These are phyloP conservation scores for Flaveria linearis DNA, from an alignment of 129 eudicot genomes.

Conservation along the genomic window DNA sequence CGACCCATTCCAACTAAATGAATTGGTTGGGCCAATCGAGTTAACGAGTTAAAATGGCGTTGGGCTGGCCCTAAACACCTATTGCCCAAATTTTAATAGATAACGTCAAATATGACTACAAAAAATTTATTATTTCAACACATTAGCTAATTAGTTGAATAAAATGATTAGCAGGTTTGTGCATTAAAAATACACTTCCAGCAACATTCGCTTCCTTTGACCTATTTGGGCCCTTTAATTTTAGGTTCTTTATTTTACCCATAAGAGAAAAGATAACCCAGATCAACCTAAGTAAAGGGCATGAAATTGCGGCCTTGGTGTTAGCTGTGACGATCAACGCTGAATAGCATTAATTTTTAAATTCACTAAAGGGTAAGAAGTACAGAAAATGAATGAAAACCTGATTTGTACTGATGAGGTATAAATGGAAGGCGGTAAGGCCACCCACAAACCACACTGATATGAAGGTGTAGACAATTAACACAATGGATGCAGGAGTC, in stretches of 20 bases:
- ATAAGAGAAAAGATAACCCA: neutral
- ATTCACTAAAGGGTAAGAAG: neutral
- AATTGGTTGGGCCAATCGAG: neutral
- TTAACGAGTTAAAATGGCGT: neutral
- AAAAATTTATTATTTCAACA: neutral
- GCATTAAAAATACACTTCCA: neutral
- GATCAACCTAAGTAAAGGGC: conserved; percentile 6
- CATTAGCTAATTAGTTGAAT: neutral
- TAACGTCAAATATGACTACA: neutral
- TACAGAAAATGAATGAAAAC: conserved; percentile 35
- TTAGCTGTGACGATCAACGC: conserved; percentile 4
- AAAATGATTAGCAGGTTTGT: conserved; percentile 1
- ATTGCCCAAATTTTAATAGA: neutral
- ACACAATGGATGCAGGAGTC: conserved; percentile 92
- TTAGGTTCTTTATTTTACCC: neutral
- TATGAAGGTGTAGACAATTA: conserved; percentile 87
- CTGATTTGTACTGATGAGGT: conserved; percentile 97
- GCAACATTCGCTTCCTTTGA: neutral
- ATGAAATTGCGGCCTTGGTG: neutral
- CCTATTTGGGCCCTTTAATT: neutral
- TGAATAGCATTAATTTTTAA: neutral
- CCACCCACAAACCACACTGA: conserved; percentile 99
- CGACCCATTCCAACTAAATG: neutral
- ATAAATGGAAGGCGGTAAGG: conserved; percentile 90
- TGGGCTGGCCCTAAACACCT: neutral